Evolutionary conservation across 202 grass and related monocot genomes (phyloP), one percentile per base, ranked within the genome.

Genomic region (Tripidium arundinaceum): DNA sequence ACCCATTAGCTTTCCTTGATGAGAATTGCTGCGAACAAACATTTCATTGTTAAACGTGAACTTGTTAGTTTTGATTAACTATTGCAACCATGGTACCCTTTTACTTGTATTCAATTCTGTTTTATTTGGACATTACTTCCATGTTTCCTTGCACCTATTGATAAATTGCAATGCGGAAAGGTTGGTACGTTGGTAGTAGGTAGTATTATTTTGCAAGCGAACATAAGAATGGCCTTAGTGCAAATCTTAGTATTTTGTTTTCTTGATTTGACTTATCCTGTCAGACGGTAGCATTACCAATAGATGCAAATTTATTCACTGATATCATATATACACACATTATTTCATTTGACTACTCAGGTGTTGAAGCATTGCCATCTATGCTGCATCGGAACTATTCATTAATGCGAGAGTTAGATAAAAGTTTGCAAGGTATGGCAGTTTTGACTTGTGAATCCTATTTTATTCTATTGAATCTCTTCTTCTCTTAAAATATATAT

Each of bases 331-430:
- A 50, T 79, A 62, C 21, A 54, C 74, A 22, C 43, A 27, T 80
- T 62, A 68, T n/a, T 79, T 2, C 64, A 19, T 85, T 46, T 83
- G 78, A 47, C 58, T 70, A 11, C 55, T 83, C 66, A 92, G 90
- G 87, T 82, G 84, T 95, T 78, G 87, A 90, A 70, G 69, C 90
- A 43, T 87, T 98, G 50, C 95, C 95, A 74, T 87, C 84, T 63
- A 91, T 91, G 92, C 77, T 98, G 74, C 88, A 95, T 29, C 83
- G 81, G 55, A 98, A 95, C 62, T 98, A 98, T 88, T 86, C 85
- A 36, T 86, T 98, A 42, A 93, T 98, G 90, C 79, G 90, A 58
- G 84, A 98, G 88, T 92, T 98, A 22, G 95, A 98, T 87, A 91
- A 84, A 86, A 94, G 95, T 79, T 87, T 98, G 62, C 86, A 91